Percentiles rank a stretch among this genome's conserved stretches.
Evolutionary conservation across 805 yeast genomes (phyloP).

Genomic region (Candida sanyiensis): DNA sequence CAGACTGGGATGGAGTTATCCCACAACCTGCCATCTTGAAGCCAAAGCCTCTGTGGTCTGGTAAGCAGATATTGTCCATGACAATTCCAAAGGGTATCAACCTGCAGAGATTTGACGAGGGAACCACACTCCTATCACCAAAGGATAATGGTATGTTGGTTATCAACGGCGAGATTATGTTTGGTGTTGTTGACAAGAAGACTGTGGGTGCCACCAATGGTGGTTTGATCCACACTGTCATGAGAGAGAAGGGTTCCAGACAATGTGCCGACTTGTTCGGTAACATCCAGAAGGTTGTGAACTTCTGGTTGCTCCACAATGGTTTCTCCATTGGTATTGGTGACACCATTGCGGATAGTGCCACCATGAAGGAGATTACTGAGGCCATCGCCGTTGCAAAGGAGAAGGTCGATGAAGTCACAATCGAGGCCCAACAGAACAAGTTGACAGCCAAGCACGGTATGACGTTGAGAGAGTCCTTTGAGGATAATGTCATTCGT

Average conservation of each 20-base stretch:
- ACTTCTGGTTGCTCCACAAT: constrained; percentile 92
- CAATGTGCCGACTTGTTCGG: constrained; percentile 88
- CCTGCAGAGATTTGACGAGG: constrained; percentile 88
- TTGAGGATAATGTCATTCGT: constrained; percentile 94
- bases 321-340: constrained; percentile 99
- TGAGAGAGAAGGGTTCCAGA: constrained; percentile 94
- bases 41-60: constrained; percentile 97
- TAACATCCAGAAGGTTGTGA: constrained; percentile 89
- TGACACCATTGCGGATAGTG: constrained; percentile 98
- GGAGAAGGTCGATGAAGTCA: constrained; percentile 88
- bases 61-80: constrained; percentile 88
- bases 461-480: constrained; percentile 98
- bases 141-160: constrained; percentile 94
- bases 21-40: constrained; percentile 92
- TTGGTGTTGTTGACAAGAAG: constrained; percentile 96
- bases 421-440: constrained; percentile 86
- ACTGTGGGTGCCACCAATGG: constrained; percentile 99
- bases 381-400: constrained; percentile 91
- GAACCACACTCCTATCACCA: constrained; percentile 75
- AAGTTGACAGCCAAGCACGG: constrained; percentile 93
- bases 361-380: constrained; percentile 90
- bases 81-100: constrained; percentile 96
- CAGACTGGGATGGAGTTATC: constrained; percentile 96
- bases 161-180: constrained; percentile 92
- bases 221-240: constrained; percentile 94